Base-by-base conservation (phyloP, 1,139 yeast genomes). In the Schwanniomyces etchellsii region DNA sequence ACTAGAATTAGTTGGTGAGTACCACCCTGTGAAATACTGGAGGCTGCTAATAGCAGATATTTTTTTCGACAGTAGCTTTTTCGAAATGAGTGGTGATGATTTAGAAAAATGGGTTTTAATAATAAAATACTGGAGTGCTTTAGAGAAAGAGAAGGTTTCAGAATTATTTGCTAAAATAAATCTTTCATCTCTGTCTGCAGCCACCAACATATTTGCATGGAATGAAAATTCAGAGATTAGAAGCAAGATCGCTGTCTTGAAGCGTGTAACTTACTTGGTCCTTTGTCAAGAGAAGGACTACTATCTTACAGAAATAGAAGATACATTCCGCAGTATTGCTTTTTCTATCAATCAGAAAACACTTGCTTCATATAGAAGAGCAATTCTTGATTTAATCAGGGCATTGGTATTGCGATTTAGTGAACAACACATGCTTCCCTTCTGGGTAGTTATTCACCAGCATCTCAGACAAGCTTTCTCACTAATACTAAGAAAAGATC, bases 381-480 rank as follows among this genome's bases (percentile, higher is more conserved):
- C 75, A 35, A 59, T 78, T 2, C 72, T 75, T 40, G 47, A 73
- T 3, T 58, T 86, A 23, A 48, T 88, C 28, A 63, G 96, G 32
- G 80, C 78, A 0, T 53, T 86, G 11, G 55, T 81, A 2, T 48
- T 86, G 37, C 73, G 71, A 37, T 77, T 80, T 39, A 74, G 77
- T 28, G 77, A 75, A 27, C 55, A 75, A 12, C 89, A 83, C 47
- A 60, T 88, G 30, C 59, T 73, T 10, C 77, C 86, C 5, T 61
- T 77, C 31, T 85, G 96, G 94, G 72, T 84, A 0, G 60, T 75
- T 26, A 68, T 86, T 4, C 70, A 75, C 29, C 78, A 81, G 21
- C 76, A 76, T 35, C 54, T 88, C 30, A 75, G 74, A 31, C 50
- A 62, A 6, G 60, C 77, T 11, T 70, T 86, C 42, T 67, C 60